Evolutionary conservation across 768 basidiomycete species (phyloP).

Genomic region (Russula griseocarnosa): DNA sequence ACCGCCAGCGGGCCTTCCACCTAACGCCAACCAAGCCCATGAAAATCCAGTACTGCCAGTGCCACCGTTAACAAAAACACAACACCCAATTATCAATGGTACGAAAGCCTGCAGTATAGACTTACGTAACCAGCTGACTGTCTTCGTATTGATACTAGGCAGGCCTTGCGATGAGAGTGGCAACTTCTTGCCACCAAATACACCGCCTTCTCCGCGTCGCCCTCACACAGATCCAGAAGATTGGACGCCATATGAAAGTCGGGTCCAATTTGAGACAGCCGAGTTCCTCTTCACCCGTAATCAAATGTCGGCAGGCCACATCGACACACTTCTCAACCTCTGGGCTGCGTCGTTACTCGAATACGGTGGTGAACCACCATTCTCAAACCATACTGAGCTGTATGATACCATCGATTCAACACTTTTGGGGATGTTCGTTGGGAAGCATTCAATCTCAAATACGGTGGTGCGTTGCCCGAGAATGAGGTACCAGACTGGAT

Average conservation of each 20-base stretch:
- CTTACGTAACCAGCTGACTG: too few relatives aligned
- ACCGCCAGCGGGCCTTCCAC: too few relatives aligned
- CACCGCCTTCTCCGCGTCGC: constrained; percentile 10
- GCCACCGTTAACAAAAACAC: too few relatives aligned
- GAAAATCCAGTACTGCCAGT: too few relatives aligned
- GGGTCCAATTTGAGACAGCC: constrained; percentile 30
- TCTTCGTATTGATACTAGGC: too few relatives aligned
- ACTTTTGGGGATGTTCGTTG: background rate
- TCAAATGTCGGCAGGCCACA: background rate
- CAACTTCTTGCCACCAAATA: background rate
- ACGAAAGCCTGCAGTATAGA: too few relatives aligned
- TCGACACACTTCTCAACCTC: background rate
- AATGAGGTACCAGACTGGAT: too few relatives aligned
- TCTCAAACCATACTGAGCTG: background rate
- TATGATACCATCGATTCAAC: background rate
- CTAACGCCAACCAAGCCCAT: too few relatives aligned
- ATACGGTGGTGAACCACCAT: background rate
- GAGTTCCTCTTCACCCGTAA: constrained; percentile 28
- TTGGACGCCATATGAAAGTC: constrained; percentile 29
- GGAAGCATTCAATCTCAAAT: too few relatives aligned
- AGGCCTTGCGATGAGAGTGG: constrained; percentile 15
- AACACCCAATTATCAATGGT: too few relatives aligned
- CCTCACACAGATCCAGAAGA: background rate
- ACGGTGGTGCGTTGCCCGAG: too few relatives aligned
- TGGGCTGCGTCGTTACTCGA: background rate